Evolutionary conservation across 176 grass and related monocot genomes (phyloP), one percentile per base, ranked within the genome.

Genomic region (Poa annua): DNA sequence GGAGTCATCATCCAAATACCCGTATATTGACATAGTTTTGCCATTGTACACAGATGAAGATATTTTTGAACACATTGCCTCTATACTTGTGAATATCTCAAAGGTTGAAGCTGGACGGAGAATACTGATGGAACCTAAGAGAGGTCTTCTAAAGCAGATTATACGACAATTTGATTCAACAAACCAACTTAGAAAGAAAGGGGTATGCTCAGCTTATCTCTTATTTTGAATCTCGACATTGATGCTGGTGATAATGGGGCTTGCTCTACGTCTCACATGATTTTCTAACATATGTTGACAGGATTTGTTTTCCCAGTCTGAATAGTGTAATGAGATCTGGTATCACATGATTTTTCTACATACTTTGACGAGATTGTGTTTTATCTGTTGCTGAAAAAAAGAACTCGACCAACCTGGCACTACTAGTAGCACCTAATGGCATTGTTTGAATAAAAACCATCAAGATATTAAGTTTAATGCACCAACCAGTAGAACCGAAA

Each of bases 171-270:
- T 91, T 60, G 96, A 98, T 89, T 95, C 96, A 65, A 87, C 87
- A 87, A 98, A 98, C 78, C 87, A 88, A 87, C 85, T 98, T n/a
- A 93, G 91, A 85, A 95, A 95, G 83, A 95, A 93, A 93, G 96
- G 92, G 91, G 96, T 93, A 90, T 11, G 57, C 75, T 35, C 39
- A 71, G 22, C 57, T 63, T 32, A 63, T 63, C 5, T 63, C 63
- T 36, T 53, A 54, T 76, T 65, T 38, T 1, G 15, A 60, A 76
- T 76, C 39, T 75, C 39, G 25, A 68, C 68, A 24, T 75, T 51
- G 44, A 41, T 81, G 51, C 12, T 76, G n/a, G 17, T 65, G 17
- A 59, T 34, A 48, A 53, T 82, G 55, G 14, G 65, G 71, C n/a
- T 71, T 80, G 60, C 51, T 75, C 20, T 68, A 21, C 2, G 49